A percentile compares a stretch with the other conserved stretches of the same genome.
phyloP scores from a whole-genome alignment of 345 rosid species.

The Zanthoxylum bungeanum region DNA sequence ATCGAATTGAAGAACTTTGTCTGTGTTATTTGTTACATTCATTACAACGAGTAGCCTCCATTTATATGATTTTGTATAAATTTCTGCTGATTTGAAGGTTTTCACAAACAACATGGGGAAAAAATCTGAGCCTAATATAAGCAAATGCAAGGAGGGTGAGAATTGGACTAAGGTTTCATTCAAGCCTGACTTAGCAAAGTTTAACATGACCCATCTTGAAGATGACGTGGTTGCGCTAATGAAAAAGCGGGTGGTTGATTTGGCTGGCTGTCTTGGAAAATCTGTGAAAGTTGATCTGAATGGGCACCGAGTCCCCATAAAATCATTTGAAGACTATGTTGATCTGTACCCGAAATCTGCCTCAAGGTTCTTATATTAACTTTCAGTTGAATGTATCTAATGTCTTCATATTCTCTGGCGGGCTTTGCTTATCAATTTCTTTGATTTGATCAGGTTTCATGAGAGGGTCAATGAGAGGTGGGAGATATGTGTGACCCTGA shows the following conservation, averaged over 20 bases:
- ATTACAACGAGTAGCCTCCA: no score
- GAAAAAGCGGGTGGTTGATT: constrained; percentile 83
- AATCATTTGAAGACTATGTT: constrained; percentile 77
- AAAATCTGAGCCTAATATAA: constrained; percentile 68
- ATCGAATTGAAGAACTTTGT: no score
- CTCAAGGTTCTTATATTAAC: constrained; percentile 42
- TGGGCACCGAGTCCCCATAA: constrained; percentile 67
- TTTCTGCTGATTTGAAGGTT: constrained; percentile 47
- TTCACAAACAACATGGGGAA: constrained; percentile 86
- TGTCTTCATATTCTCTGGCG: not conserved
- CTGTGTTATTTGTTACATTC: no score
- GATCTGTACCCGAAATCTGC: constrained; percentile 60
- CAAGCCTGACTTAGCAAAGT: constrained; percentile 80
- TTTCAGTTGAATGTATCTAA: not conserved
- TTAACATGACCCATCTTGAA: constrained; percentile 74
- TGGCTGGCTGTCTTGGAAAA: constrained; percentile 97
- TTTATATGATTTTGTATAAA: not conserved
- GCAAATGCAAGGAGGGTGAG: constrained; percentile 65
- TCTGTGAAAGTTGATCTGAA: constrained; percentile 86
- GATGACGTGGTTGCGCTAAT: constrained; percentile 91
- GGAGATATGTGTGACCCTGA: constrained; percentile 79
- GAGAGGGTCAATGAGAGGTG: constrained; percentile 83
- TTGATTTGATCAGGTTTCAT: constrained; percentile 45
- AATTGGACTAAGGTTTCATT: constrained; percentile 94
- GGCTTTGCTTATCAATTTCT: constrained; percentile 10